Percentiles rank a stretch among this genome's conserved stretches.
Conservation (phyloP, 768 basidiomycete species). For the Hemileccinum impolitum region DNA sequence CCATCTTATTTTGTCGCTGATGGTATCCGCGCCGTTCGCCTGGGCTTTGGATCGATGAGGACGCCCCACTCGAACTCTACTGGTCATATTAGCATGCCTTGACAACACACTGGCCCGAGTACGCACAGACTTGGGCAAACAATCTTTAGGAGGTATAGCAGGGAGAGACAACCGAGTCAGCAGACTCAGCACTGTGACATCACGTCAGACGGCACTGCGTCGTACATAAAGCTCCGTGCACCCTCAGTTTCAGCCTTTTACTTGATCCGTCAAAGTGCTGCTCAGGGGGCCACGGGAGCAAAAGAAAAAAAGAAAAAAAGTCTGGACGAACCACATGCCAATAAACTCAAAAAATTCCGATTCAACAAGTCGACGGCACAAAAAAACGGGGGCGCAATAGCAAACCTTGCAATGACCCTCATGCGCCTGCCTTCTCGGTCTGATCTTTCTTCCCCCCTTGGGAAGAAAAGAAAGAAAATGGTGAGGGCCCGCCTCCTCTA, state of each 20-base stretch:
- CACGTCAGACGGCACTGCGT: neutral
- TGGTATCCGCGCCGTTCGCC: neutral
- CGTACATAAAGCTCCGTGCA: neutral
- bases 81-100: neutral
- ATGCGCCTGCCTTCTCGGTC: neutral
- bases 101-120: too few relatives aligned
- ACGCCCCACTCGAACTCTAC: too few relatives aligned
- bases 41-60: neutral
- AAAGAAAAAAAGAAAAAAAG: neutral
- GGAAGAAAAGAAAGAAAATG: neutral
- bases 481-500: too few relatives aligned
- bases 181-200: constrained; percentile 14
- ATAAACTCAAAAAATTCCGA: too few relatives aligned
- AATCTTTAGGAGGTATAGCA: too few relatives aligned
- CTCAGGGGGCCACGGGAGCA: neutral
- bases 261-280: neutral
- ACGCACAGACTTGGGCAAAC: too few relatives aligned
- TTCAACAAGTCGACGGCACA: neutral
- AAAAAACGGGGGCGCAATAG: neutral
- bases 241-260: too few relatives aligned
- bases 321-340: too few relatives aligned
- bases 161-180: neutral
- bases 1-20: neutral
- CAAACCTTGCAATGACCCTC: neutral
- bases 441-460: too few relatives aligned